Evolutionary conservation across 441 rosid genomes (phyloP).

Genomic region (Macaranga tanarius): DNA sequence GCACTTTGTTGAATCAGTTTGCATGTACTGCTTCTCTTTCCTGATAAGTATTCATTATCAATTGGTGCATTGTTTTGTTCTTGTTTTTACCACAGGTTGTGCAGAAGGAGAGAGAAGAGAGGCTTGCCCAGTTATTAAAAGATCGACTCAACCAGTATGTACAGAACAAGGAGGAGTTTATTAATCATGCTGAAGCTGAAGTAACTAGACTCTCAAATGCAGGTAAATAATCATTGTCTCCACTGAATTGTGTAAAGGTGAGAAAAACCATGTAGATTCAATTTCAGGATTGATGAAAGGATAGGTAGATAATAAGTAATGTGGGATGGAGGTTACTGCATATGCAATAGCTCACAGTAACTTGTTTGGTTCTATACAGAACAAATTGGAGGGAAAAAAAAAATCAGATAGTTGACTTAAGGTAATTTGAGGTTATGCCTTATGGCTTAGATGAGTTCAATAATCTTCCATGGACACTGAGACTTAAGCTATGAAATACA

Average conservation of each 20-base stretch:
- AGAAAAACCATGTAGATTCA: not conserved
- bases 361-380: not conserved
- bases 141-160: slow-evolving; percentile 74
- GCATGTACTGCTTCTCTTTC: not conserved
- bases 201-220: slow-evolving; percentile 79
- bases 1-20: not conserved
- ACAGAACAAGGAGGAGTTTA: slow-evolving; percentile 67
- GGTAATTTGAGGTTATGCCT: not conserved
- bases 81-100: slow-evolving; percentile 50
- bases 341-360: not conserved
- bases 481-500: not conserved
- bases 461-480: not conserved
- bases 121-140: slow-evolving; percentile 66
- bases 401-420: not conserved
- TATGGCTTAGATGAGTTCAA: not conserved
- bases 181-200: slow-evolving; percentile 71
- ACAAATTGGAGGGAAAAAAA: not conserved
- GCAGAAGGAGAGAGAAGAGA: slow-evolving; percentile 96
- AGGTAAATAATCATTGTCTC: slow-evolving; percentile 38
- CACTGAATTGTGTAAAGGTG: slow-evolving; percentile 1
- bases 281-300: not conserved
- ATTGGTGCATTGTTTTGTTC: not conserved
- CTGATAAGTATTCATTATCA: slow-evolving; percentile 9
- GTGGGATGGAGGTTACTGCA: not conserved
- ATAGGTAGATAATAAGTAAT: not conserved